Percentiles rank a stretch among this genome's conserved stretches.
These are phyloP conservation scores for Suillus sp. DNA, from an alignment of 768 basidiomycete genomes.

Conservation along the genomic window DNA sequence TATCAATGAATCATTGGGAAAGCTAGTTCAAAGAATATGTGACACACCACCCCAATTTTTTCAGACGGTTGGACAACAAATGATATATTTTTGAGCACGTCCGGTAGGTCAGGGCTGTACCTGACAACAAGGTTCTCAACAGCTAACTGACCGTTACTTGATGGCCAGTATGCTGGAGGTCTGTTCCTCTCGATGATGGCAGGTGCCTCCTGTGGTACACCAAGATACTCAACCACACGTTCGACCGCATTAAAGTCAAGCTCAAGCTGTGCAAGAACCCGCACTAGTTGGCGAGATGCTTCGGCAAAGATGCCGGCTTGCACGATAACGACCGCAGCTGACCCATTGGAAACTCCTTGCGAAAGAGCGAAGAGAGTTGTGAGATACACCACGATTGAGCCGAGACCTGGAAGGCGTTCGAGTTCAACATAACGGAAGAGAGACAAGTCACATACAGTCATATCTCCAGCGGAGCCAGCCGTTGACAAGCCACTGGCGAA, in stretches of 20 bases:
- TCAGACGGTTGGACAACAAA: slow-evolving; percentile 62
- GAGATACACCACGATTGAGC: slow-evolving; percentile 68
- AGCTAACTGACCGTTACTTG: slow-evolving; percentile 54
- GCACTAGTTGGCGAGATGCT: slow-evolving; percentile 66
- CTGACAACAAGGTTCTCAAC: slow-evolving; percentile 61
- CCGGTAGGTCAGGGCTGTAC: slow-evolving; percentile 64
- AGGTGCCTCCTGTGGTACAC: slow-evolving; percentile 68
- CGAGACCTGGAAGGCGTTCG: slow-evolving; percentile 46
- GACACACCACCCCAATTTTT: slow-evolving; percentile 67
- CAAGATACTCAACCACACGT: slow-evolving; percentile 70
- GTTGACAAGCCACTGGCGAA: slow-evolving; percentile 60
- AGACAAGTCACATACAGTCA: slow-evolving; percentile 50
- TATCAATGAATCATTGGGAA: slow-evolving; percentile 9
- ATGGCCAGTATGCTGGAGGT: slow-evolving; percentile 78
- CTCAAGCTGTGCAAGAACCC: slow-evolving; percentile 70
- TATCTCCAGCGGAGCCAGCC: slow-evolving; percentile 76
- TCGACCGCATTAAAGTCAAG: slow-evolving; percentile 78
- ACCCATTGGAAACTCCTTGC: slow-evolving; percentile 56
- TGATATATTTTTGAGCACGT: slow-evolving; percentile 57
- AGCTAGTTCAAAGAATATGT: background rate
- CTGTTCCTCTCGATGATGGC: slow-evolving; percentile 53
- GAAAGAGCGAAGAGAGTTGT: slow-evolving; percentile 70
- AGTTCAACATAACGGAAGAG: background rate
- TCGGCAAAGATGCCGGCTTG: slow-evolving; percentile 72
- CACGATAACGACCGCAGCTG: slow-evolving; percentile 71